phyloP scores from a whole-genome alignment of 1,139 yeast species.

The Arxiozyma slooffiae region DNA sequence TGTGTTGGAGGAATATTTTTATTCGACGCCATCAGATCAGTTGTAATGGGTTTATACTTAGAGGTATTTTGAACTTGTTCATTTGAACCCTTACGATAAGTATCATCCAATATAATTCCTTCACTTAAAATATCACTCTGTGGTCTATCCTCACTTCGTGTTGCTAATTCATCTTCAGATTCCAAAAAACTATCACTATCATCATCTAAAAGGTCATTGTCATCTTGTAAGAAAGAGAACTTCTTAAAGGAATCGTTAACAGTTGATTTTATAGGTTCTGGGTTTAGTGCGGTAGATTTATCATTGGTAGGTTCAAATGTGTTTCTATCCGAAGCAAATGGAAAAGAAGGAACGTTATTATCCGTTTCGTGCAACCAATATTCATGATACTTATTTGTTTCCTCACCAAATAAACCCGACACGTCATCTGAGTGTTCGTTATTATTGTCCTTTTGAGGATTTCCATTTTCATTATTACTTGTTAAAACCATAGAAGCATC shows the following conservation, averaged over 20 bases:
- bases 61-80: background rate
- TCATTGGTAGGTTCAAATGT: background rate
- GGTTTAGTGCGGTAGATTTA: background rate
- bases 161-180: conserved; percentile 21
- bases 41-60: background rate
- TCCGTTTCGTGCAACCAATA: background rate
- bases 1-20: background rate
- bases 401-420: background rate
- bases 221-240: conserved; percentile 25
- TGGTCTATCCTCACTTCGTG: background rate
- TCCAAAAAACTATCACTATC: conserved; percentile 26
- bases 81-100: background rate
- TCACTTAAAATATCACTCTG: background rate
- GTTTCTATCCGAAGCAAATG: background rate
- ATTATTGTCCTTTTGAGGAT: background rate
- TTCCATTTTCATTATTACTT: too few relatives aligned
- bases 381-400: too few relatives aligned
- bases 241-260: conserved; percentile 8
- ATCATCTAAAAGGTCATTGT: conserved; percentile 25
- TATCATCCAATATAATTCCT: background rate
- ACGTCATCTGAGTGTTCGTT: background rate
- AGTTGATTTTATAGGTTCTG: background rate
- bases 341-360: background rate
- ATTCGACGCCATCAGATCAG: background rate
- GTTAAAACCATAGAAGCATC: background rate